These are phyloP conservation scores for Leptographium wingfieldii DNA, from an alignment of 2,329 filamentous ascomycete species.

Conservation along the genomic window DNA sequence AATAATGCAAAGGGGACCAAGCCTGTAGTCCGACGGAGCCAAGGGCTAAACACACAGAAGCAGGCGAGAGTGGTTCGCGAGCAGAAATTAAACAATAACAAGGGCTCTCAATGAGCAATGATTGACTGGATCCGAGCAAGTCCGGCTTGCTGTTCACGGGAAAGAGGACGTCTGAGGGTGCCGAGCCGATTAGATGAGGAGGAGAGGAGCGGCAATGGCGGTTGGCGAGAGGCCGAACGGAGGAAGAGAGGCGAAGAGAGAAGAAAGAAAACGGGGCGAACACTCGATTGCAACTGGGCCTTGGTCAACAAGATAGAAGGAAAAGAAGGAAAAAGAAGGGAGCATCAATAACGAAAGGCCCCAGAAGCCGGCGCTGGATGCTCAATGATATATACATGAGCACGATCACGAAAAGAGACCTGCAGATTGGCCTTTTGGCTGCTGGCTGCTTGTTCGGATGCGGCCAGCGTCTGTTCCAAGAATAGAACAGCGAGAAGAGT, in stretches of 20 bases:
- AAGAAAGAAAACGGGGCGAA: conserved; percentile 3
- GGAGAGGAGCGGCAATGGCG: background rate
- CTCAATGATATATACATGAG: conserved; percentile 44
- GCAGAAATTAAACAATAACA: conserved; percentile 11
- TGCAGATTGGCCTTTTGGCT: background rate
- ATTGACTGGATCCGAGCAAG: conserved; percentile 45
- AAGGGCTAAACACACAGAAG: background rate
- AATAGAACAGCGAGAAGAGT: background rate
- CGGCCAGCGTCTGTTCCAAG: background rate
- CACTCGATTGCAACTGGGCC: conserved; percentile 12
- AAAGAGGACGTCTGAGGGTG: conserved; percentile 5
- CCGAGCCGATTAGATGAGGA: background rate
- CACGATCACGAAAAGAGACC: background rate
- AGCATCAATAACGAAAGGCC: background rate
- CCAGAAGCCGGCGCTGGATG: background rate
- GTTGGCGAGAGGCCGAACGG: background rate
- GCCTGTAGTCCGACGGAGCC: conserved; percentile 7
- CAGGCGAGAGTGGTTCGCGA: conserved; percentile 6
- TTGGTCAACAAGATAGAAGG: conserved; percentile 16
- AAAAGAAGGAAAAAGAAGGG: background rate
- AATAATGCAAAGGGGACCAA: conserved; percentile 7
- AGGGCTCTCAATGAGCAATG: conserved; percentile 13
- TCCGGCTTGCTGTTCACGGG: conserved; percentile 37
- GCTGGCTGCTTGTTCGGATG: no score
- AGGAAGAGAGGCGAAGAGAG: background rate